Evolutionary conservation across 2,329 filamentous ascomycete genomes (phyloP).

Genomic region (Lachnellula arida): DNA sequence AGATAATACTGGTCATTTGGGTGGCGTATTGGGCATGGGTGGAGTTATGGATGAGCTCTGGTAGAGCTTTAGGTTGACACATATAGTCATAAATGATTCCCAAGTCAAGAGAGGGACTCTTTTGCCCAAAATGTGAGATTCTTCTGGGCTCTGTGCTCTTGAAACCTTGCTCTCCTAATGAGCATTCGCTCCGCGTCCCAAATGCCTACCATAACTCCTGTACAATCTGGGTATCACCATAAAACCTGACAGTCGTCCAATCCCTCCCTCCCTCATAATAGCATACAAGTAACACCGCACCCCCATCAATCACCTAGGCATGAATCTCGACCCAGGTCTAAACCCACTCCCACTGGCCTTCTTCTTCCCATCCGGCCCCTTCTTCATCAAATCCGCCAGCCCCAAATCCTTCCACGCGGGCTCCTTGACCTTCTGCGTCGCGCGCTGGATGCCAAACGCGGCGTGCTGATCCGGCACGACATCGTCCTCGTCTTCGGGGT

Average conservation of each 20-base stretch:
- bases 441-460: conserved; percentile 78
- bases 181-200: no score
- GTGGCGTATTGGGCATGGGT: conserved; percentile 21
- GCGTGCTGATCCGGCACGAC: conserved; percentile 85
- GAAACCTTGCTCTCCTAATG: no score
- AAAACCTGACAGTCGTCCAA: background rate
- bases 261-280: background rate
- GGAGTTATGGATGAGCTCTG: conserved; percentile 18
- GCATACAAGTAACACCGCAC: background rate
- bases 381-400: conserved; percentile 63
- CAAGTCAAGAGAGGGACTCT: background rate
- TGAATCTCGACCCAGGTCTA: conserved; percentile 14
- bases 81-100: conserved; percentile 1
- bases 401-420: conserved; percentile 76
- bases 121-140: background rate
- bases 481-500: conserved; percentile 85
- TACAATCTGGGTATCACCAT: conserved; percentile 1
- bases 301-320: conserved; percentile 19
- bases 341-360: conserved; percentile 4
- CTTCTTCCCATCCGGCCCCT: conserved; percentile 40
- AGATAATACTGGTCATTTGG: conserved; percentile 3
- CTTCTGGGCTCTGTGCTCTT: no score
- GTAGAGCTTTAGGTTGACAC: background rate
- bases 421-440: conserved; percentile 67
- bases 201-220: background rate